Evolutionary conservation across 805 yeast genomes (phyloP).

Genomic region (Candida oleophila): DNA sequence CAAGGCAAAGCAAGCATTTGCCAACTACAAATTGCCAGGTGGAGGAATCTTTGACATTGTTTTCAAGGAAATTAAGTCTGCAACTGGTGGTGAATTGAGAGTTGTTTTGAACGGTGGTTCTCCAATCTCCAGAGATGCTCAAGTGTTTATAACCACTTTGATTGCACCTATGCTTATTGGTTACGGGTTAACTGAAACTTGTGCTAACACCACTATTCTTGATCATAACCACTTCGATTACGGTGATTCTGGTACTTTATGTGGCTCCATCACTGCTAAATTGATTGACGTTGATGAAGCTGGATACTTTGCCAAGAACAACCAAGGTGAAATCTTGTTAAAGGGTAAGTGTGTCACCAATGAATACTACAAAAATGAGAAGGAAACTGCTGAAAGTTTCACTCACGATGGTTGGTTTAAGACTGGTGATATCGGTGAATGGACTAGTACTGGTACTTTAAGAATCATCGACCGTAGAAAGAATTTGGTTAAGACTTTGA

Average conservation of each 20-base stretch:
- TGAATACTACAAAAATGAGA: slow-evolving; percentile 79
- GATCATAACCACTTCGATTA: slow-evolving; percentile 64
- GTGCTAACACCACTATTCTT: slow-evolving; percentile 78
- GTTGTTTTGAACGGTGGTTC: slow-evolving; percentile 88
- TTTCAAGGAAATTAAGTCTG: slow-evolving; percentile 85
- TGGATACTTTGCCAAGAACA: slow-evolving; percentile 84
- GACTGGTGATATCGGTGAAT: slow-evolving; percentile 96
- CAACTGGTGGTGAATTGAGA: slow-evolving; percentile 89
- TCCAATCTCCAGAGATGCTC: slow-evolving; percentile 79
- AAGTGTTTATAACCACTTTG: slow-evolving; percentile 70
- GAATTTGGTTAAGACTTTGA: slow-evolving; percentile 91
- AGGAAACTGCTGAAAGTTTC: slow-evolving; percentile 76
- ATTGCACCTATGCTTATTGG: slow-evolving; percentile 89
- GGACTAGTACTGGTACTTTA: slow-evolving; percentile 79
- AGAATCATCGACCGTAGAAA: slow-evolving; percentile 90
- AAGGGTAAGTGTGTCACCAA: slow-evolving; percentile 69
- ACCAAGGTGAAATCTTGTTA: slow-evolving; percentile 90
- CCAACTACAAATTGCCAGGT: slow-evolving; percentile 71
- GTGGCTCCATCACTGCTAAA: slow-evolving; percentile 83
- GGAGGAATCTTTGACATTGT: slow-evolving; percentile 69
- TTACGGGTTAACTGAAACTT: slow-evolving; percentile 95
- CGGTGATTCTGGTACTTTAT: slow-evolving; percentile 79
- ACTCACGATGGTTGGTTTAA: slow-evolving; percentile 88
- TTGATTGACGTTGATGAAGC: slow-evolving; percentile 89
- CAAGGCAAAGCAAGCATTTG: slow-evolving; percentile 66